These are phyloP conservation scores for Plantago ovata DNA, from an alignment of 257 asterid genomes.

Conservation along the genomic window DNA sequence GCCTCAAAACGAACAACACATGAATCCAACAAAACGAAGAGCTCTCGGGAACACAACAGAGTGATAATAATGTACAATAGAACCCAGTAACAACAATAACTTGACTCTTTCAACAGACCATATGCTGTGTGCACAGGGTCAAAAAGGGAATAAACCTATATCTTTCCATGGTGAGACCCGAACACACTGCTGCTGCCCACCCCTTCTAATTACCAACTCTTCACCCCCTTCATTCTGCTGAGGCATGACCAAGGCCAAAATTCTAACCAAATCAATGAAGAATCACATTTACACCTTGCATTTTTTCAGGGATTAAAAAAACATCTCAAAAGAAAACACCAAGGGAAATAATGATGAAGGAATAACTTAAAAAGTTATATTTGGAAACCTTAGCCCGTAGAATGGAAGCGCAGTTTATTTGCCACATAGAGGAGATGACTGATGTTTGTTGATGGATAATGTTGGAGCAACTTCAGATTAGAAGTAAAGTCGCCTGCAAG, in stretches of 20 bases:
- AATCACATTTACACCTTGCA: constrained; percentile 31
- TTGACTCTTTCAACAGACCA: not conserved
- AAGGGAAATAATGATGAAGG: not conserved
- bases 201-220: not conserved
- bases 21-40: not conserved
- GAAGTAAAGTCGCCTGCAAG: constrained; percentile 96
- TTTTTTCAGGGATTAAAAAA: constrained; percentile 16
- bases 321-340: constrained; percentile 13
- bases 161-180: not conserved
- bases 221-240: not conserved
- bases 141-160: not conserved
- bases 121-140: not conserved
- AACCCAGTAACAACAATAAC: not conserved
- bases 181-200: constrained; percentile 2
- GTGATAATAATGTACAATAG: constrained; percentile 4
- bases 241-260: not conserved
- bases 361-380: constrained; percentile 15
- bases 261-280: constrained; percentile 13
- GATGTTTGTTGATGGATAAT: constrained; percentile 80
- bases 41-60: not conserved
- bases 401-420: constrained; percentile 54
- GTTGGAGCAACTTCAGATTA: constrained; percentile 82
- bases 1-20: not conserved
- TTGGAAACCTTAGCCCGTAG: constrained; percentile 24
- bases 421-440: constrained; percentile 94